Evolutionary conservation across 768 basidiomycete genomes (phyloP).

Genomic region (Leucocoprinus sp.): DNA sequence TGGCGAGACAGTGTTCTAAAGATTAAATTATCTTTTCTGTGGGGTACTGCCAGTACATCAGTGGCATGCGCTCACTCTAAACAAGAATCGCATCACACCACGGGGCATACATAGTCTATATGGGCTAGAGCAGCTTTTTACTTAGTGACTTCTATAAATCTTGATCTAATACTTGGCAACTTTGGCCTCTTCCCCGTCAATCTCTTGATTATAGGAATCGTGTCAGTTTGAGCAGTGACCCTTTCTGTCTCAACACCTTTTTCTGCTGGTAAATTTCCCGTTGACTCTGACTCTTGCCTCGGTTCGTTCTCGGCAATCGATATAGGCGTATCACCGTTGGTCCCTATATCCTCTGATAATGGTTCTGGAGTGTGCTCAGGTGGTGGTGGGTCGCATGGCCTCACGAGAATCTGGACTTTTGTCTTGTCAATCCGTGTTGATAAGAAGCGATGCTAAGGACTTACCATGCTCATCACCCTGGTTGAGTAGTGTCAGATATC

Average conservation of each 20-base stretch:
- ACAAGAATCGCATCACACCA: too few relatives aligned
- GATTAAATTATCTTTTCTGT: too few relatives aligned
- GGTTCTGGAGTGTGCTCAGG: not conserved
- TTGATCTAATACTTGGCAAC: not conserved
- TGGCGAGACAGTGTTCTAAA: not conserved
- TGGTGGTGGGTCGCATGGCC: slow-evolving; percentile 13
- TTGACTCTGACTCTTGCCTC: not conserved
- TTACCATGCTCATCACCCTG: slow-evolving; percentile 34
- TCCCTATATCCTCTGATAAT: not conserved
- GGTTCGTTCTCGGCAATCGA: too few relatives aligned
- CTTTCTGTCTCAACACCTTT: too few relatives aligned
- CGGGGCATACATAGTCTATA: too few relatives aligned
- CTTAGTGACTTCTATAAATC: not conserved
- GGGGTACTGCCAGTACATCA: too few relatives aligned
- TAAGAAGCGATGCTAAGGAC: slow-evolving; percentile 3
- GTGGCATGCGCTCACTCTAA: too few relatives aligned
- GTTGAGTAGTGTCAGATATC: slow-evolving; percentile 30
- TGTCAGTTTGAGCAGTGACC: too few relatives aligned
- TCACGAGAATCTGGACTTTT: slow-evolving; percentile 31
- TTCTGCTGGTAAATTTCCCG: not conserved
- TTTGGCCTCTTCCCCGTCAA: not conserved
- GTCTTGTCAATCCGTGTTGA: not conserved
- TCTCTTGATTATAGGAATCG: not conserved
- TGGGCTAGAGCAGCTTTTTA: too few relatives aligned
- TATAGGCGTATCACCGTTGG: not conserved